A percentile compares a stretch with the other conserved stretches of the same genome.
Evolutionary conservation across 495 filamentous ascomycete species (phyloP).

Genomic region (Clohesyomyces aquaticus): DNA sequence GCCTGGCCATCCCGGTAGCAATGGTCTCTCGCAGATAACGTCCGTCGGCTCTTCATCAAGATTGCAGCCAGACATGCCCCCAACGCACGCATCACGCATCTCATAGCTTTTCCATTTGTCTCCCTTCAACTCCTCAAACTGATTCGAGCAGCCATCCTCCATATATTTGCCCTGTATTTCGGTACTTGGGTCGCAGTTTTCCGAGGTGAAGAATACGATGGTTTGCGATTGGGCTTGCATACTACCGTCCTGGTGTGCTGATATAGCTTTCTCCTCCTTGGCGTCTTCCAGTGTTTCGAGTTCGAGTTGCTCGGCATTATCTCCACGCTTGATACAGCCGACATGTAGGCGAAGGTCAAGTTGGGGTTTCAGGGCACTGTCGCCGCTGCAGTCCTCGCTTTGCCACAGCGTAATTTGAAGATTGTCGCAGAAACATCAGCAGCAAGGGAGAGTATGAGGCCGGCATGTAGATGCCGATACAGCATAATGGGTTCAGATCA

Average conservation of each 20-base stretch:
- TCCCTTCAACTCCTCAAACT: conserved; percentile 11
- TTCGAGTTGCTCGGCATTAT: conserved; percentile 18
- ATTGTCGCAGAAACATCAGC: background rate
- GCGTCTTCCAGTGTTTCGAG: conserved; percentile 2
- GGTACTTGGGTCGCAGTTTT: conserved; percentile 18
- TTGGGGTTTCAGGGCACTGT: conserved; percentile 5
- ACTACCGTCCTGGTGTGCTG: conserved; percentile 8
- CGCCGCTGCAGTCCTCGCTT: conserved; percentile 11
- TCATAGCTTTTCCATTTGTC: conserved; percentile 23
- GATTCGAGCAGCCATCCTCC: conserved; percentile 20
- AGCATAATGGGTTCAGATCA: background rate
- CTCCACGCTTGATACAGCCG: conserved; percentile 19
- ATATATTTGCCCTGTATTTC: conserved; percentile 21
- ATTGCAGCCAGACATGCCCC: background rate
- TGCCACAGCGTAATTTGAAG: conserved; percentile 9
- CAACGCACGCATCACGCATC: conserved; percentile 20
- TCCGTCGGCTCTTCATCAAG: conserved; percentile 4
- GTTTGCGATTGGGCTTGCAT: conserved; percentile 16
- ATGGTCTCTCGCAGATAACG: background rate
- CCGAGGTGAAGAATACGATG: conserved; percentile 19
- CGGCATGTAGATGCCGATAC: background rate
- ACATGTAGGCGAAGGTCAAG: conserved; percentile 13
- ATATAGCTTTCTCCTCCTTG: conserved; percentile 5
- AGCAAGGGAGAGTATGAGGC: background rate
- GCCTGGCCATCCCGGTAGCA: background rate